Evolutionary conservation across 2,329 filamentous ascomycete genomes (phyloP).

Genomic region (Talaromyces atroroseus): DNA sequence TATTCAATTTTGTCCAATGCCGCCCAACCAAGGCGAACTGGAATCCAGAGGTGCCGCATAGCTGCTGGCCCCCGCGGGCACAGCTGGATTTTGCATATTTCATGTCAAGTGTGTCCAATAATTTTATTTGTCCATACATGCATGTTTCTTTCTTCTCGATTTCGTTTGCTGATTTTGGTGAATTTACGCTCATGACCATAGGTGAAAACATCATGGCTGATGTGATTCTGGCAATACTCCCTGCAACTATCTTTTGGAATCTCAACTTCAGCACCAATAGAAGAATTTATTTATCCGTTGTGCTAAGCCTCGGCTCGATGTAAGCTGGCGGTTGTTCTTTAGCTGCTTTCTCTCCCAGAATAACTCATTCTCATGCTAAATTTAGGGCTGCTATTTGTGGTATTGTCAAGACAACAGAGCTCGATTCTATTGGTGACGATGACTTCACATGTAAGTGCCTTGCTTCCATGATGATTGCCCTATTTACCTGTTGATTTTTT

Average conservation of each 20-base stretch:
- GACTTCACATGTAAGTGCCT: constrained; percentile 1
- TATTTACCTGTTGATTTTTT: no score
- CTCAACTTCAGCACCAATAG: background rate
- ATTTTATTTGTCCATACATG: background rate
- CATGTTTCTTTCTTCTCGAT: no score
- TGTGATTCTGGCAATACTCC: constrained; percentile 1
- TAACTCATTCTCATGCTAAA: background rate
- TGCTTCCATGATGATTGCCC: no score
- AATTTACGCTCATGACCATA: no score
- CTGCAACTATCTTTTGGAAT: background rate
- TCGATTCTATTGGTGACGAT: background rate
- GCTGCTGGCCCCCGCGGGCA: background rate
- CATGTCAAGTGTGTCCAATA: constrained; percentile 5
- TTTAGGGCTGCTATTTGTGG: constrained; percentile 6
- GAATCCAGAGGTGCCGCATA: background rate
- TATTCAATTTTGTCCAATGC: constrained; percentile 8
- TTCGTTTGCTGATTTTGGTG: background rate
- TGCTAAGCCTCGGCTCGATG: background rate
- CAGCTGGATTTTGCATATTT: constrained; percentile 7
- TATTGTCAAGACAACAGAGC: constrained; percentile 6
- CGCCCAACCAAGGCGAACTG: constrained; percentile 1
- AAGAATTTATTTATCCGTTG: background rate
- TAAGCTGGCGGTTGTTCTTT: background rate
- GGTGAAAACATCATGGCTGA: constrained; percentile 3
- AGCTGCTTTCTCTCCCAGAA: background rate